phyloP scores from a whole-genome alignment of 352 stramenopile species.

The Pythium pyrilobum region DNA sequence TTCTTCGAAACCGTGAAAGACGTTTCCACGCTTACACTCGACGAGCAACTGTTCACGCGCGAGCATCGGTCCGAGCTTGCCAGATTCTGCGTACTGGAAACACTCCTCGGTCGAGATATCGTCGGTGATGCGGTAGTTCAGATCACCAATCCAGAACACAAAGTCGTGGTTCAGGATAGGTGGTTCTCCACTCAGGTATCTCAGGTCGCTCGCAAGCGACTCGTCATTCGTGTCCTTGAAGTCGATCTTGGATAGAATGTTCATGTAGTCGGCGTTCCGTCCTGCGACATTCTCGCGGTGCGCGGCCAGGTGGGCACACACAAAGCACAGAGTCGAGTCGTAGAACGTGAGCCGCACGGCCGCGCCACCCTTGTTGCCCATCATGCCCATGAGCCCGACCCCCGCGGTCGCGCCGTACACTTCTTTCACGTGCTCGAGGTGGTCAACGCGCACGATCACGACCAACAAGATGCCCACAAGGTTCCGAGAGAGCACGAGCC shows the following conservation, averaged over 20 bases:
- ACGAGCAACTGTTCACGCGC: constrained; percentile 60
- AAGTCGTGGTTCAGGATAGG: constrained; percentile 97
- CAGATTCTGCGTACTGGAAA: constrained; percentile 51
- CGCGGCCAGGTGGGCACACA: constrained; percentile 97
- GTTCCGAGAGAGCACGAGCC: constrained; percentile 86
- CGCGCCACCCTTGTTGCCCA: constrained; percentile 99
- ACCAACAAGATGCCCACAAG: constrained; percentile 97
- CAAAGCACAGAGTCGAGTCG: constrained; percentile 97
- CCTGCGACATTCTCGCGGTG: constrained; percentile 97
- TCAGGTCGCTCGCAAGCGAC: constrained; percentile 16
- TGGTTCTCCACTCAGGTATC: constrained; percentile 46
- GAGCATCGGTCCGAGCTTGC: constrained; percentile 30
- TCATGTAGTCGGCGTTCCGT: constrained; percentile 98
- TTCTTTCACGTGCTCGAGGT: constrained; percentile 78
- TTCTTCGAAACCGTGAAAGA: constrained; percentile 89
- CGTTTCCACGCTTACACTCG: constrained; percentile 63
- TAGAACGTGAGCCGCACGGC: constrained; percentile 96
- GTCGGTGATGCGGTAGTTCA: constrained; percentile 90
- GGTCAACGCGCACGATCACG: constrained; percentile 91
- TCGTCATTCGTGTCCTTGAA: constrained; percentile 70
- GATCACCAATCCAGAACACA: constrained; percentile 96
- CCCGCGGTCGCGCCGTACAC: constrained; percentile 89
- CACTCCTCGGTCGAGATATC: constrained; percentile 70
- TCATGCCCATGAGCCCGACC: constrained; percentile 98
- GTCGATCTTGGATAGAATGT: constrained; percentile 95